Percentiles rank a stretch among this genome's conserved stretches.
These are phyloP conservation scores for Diplotaxis tenuifolia DNA, from an alignment of 345 rosid genomes.

Conservation along the genomic window DNA sequence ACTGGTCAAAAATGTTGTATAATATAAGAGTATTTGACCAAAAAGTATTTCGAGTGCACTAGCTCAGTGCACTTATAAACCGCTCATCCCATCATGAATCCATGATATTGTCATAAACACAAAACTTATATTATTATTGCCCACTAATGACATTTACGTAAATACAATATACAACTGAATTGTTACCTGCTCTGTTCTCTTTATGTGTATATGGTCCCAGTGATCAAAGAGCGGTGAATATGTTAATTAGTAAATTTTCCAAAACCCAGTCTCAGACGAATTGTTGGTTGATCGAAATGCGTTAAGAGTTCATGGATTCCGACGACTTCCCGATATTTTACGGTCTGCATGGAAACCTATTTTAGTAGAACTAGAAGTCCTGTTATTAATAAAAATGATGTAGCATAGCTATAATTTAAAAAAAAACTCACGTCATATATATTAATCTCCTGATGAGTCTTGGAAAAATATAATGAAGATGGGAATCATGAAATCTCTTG, in stretches of 20 bases:
- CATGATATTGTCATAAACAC: background rate
- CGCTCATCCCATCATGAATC: constrained; percentile 9
- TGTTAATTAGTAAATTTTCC: background rate
- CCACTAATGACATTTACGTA: background rate
- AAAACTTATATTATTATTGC: background rate
- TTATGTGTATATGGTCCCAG: background rate
- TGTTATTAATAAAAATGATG: background rate
- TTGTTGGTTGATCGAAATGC: background rate
- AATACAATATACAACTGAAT: background rate
- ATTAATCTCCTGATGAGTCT: too few species aligned
- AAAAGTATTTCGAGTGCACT: constrained; percentile 8
- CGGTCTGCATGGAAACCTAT: too few species aligned
- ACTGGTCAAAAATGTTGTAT: background rate
- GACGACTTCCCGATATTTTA: background rate
- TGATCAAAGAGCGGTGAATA: background rate
- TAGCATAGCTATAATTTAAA: background rate
- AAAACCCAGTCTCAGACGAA: background rate
- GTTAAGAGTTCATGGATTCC: background rate
- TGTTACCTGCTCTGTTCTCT: background rate
- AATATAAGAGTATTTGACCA: background rate
- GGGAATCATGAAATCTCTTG: background rate
- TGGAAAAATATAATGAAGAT: too few species aligned
- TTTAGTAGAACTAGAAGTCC: too few species aligned
- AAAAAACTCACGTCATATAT: background rate
- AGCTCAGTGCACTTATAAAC: constrained; percentile 16